Conservation (phyloP, 1,139 yeast species). For the Nakaseomyces uthaithaninus region DNA sequence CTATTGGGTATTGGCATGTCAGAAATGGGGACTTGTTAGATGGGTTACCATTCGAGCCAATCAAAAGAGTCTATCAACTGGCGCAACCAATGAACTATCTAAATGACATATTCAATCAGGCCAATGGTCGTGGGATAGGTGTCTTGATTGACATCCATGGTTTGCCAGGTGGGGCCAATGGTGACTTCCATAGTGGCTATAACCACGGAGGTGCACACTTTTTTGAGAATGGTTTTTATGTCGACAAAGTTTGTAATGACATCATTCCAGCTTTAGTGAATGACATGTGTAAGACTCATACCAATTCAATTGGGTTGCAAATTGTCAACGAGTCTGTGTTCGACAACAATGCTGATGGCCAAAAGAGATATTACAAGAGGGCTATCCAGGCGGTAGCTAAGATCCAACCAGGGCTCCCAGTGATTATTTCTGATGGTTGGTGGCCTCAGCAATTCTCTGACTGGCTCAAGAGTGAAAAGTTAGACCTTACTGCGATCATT, state of each 20-base stretch:
- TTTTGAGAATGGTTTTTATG: conserved; percentile 37
- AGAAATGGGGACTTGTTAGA: conserved; percentile 49
- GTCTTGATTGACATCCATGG: conserved; percentile 83
- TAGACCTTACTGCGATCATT: conserved; percentile 54
- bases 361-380: conserved; percentile 55
- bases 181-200: conserved; percentile 75
- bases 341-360: conserved; percentile 44
- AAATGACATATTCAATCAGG: conserved; percentile 26
- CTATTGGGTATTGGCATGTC: conserved; percentile 87
- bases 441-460: conserved; percentile 73
- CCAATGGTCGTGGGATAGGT: conserved; percentile 45
- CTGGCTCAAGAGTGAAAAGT: conserved; percentile 44
- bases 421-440: conserved; percentile 91
- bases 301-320: conserved; percentile 74
- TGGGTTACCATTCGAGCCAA: conserved; percentile 50
- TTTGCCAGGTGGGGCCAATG: conserved; percentile 87
- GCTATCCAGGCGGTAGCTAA: conserved; percentile 57
- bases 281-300: conserved; percentile 43
- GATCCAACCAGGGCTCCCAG: conserved; percentile 51
- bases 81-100: conserved; percentile 56
- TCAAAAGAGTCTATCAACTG: conserved; percentile 49
- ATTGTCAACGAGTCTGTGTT: conserved; percentile 78
- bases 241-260: conserved; percentile 37
- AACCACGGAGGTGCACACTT: conserved; percentile 57
- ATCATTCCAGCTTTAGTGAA: conserved; percentile 53